These are phyloP conservation scores for Halophytophthora polymorphica DNA, from an alignment of 352 stramenopile genomes.

Conservation along the genomic window DNA sequence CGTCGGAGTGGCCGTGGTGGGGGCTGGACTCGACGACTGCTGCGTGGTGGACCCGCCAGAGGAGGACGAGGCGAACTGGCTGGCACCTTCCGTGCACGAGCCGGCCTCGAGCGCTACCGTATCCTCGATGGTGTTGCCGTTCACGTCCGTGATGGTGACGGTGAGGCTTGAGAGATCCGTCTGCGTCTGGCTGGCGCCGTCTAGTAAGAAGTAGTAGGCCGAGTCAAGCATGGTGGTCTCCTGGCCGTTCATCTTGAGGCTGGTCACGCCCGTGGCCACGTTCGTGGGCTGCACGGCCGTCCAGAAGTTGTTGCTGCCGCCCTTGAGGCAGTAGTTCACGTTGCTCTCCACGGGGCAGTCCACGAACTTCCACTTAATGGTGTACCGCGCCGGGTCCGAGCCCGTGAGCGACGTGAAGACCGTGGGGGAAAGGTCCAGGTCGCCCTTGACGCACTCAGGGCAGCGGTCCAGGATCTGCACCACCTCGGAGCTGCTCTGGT, in stretches of 20 bases:
- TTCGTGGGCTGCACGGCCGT: slow-evolving; percentile 46
- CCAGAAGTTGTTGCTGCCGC: slow-evolving; percentile 49
- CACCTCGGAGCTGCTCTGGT: slow-evolving; percentile 35
- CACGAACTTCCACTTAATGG: slow-evolving; percentile 51
- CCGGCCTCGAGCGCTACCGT: slow-evolving; percentile 51
- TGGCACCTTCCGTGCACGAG: slow-evolving; percentile 41
- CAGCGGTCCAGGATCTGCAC: slow-evolving; percentile 73
- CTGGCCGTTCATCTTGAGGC: slow-evolving; percentile 47
- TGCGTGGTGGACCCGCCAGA: slow-evolving; percentile 8
- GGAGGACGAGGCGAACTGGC: slow-evolving; percentile 36
- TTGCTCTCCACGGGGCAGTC: slow-evolving; percentile 45
- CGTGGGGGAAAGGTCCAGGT: slow-evolving; percentile 46
- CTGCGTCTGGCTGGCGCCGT: slow-evolving; percentile 30
- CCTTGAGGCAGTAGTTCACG: slow-evolving; percentile 55
- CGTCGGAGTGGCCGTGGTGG: slow-evolving; percentile 4
- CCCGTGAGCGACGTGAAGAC: slow-evolving; percentile 51
- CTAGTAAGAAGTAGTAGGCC: slow-evolving; percentile 63
- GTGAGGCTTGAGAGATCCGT: slow-evolving; percentile 31
- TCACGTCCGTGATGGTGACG: slow-evolving; percentile 53
- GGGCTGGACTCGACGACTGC: slow-evolving; percentile 10
- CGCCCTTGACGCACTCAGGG: slow-evolving; percentile 66
- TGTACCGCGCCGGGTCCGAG: slow-evolving; percentile 30
- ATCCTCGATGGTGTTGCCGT: slow-evolving; percentile 53
- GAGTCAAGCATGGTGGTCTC: slow-evolving; percentile 62
- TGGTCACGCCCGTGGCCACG: slow-evolving; percentile 29